Evolutionary conservation across 306 rosid species (phyloP), one percentile per base, ranked within the genome.

Genomic region (Cicer judaicum): DNA sequence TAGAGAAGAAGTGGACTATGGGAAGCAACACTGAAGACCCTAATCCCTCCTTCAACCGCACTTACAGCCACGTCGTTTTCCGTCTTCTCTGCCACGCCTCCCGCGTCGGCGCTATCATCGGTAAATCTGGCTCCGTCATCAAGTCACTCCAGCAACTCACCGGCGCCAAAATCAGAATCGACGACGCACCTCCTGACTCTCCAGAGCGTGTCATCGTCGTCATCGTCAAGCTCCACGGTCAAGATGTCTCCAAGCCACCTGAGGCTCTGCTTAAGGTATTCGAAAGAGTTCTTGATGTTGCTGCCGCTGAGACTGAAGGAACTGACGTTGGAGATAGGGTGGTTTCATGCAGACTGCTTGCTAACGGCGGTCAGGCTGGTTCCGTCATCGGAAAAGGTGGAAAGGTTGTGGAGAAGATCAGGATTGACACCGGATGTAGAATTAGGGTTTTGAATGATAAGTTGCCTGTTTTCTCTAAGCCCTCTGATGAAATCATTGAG

Each of bases 81-180:
- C 97, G 99, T 50, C 79, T 94, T 39, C 96, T 94, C 80, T 94
- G 99, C 83, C 99, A 94, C 81, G 88, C 91, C 2, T 94, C 99
- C 0, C 88, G 99, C 50, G 82, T 92, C 4, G 99, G 99, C 11
- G 95, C 95, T 18, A 72, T 94, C 60, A 94, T 94, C 64, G 99
- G 99, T 1, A 92, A 90, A 81, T 83, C 93, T 8, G 99, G 99
- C 13, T 9, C 18, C 64, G 85, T 81, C 5, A 92, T 94, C 65
- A 94, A 85, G 88, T 78, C 84, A 55, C 96, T 94, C 15, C 97
- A 90, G 89, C 88, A 76, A 41, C 52, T 78, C 36, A 90, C 96
- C 4, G 93, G 87, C 6, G 89, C 95, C 2, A 92, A 62, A 89
- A 92, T 94, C 82, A 86, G 97, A 39, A 47, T 94, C 15, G 93